A percentile compares a stretch with the other conserved stretches of the same genome.
Evolutionary conservation across 1,284 basidiomycete genomes (phyloP).

Genomic region (Macrocystidia cucumis): DNA sequence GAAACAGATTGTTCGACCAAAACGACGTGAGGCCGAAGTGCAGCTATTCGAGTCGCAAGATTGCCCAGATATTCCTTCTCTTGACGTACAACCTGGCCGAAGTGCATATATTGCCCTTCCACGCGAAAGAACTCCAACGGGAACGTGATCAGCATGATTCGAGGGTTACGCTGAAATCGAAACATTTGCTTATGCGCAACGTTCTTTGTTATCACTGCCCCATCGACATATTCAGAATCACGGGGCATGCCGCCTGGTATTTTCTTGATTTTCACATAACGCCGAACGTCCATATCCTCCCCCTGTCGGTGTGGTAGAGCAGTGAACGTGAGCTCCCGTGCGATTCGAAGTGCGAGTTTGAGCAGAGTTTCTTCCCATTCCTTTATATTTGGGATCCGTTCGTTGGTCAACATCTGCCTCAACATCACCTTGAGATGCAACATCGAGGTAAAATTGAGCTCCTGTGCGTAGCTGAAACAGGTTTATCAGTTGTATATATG

Average conservation of each 20-base stretch:
- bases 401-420: constrained; percentile 77
- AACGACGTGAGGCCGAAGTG: constrained; percentile 88
- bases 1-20: constrained; percentile 92
- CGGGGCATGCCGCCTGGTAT: constrained; percentile 89
- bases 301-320: constrained; percentile 68
- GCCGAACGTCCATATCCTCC: constrained; percentile 91
- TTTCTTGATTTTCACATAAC: constrained; percentile 98
- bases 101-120: constrained; percentile 91
- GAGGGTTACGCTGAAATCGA: constrained; percentile 65
- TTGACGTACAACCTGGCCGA: constrained; percentile 89
- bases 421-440: constrained; percentile 85
- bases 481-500: constrained; percentile 4
- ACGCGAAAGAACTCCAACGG: constrained; percentile 93
- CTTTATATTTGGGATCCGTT: constrained; percentile 66
- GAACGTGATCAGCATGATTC: constrained; percentile 95
- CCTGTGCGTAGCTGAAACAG: constrained; percentile 59
- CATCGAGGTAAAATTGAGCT: constrained; percentile 81
- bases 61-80: constrained; percentile 94
- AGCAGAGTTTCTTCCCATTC: constrained; percentile 86
- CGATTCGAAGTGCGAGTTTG: constrained; percentile 73
- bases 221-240: constrained; percentile 96
- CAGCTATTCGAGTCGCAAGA: constrained; percentile 84
- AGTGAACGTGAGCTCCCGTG: constrained; percentile 71
- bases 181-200: constrained; percentile 92
- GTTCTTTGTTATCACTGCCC: constrained; percentile 97